A percentile compares a stretch with the other conserved stretches of the same genome.
These are phyloP conservation scores for Globisporangium recalcitrans DNA, from an alignment of 352 stramenopile species.

Conservation along the genomic window DNA sequence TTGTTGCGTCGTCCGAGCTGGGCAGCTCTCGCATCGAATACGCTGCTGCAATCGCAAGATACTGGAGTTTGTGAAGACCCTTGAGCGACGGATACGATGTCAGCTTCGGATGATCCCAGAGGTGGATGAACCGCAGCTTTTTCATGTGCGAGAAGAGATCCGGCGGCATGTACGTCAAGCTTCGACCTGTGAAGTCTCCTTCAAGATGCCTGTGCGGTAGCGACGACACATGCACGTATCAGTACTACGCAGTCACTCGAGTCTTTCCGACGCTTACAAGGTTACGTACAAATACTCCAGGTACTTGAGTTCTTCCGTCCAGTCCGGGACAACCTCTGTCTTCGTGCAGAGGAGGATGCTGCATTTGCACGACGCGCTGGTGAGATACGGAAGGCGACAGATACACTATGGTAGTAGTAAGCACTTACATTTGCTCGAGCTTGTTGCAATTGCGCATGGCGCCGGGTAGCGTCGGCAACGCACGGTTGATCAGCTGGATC, in stretches of 20 bases:
- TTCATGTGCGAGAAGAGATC: too few relatives aligned
- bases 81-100: slow-evolving; percentile 8
- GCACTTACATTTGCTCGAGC: slow-evolving; percentile 19
- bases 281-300: slow-evolving; percentile 19
- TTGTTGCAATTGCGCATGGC: slow-evolving; percentile 9
- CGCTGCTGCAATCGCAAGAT: slow-evolving; percentile 6
- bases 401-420: too few relatives aligned
- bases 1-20: slow-evolving; percentile 14
- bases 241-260: too few relatives aligned
- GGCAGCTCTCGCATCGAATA: slow-evolving; percentile 8
- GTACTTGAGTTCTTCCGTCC: slow-evolving; percentile 11
- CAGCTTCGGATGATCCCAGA: slow-evolving; percentile 12
- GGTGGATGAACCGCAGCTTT: too few relatives aligned
- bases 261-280: too few relatives aligned
- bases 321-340: slow-evolving; percentile 17
- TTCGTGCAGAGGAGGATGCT: slow-evolving; percentile 20
- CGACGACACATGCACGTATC: too few relatives aligned
- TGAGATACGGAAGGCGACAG: too few relatives aligned
- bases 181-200: slow-evolving; percentile 19
- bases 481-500: slow-evolving; percentile 20
- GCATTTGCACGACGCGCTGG: too few relatives aligned
- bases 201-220: slow-evolving; percentile 13
- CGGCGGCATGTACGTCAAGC: slow-evolving; percentile 12
- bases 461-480: slow-evolving; percentile 14
- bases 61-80: slow-evolving; percentile 4